Base-by-base conservation (phyloP, 345 rosid species). In the Gossypium thurberi region DNA sequence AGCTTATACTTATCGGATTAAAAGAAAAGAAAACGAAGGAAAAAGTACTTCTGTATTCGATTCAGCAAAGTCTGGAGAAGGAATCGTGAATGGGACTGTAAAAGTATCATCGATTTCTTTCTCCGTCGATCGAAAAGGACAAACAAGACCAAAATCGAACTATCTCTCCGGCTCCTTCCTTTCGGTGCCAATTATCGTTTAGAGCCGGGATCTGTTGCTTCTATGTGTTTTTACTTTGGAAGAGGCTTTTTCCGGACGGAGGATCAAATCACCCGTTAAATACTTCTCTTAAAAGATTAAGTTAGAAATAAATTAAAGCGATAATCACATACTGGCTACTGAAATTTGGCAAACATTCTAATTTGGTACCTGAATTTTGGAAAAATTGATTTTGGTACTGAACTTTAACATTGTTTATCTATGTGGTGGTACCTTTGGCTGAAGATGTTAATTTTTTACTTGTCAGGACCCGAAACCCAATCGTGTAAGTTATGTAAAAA, bases 1-100 rank as follows among this genome's bases (percentile, higher is more conserved):
- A 65, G 11, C 23, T 20, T 6, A 40, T 18, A 10, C 10, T 18
- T 18, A 43, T 18, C 10, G 21, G 57, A 17, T 21, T 6, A 7
- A 40, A 65, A 14, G 25, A 60, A 42, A 37, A 6, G 55, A 10
- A 47, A 56, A 47, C 8, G 52, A 60, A 48, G 25, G 71, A 58
- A 11, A 18, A 80, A 84, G 65, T 68, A 95, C 99, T 87, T 88
- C 15, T 89, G 91, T 50, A 87, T 82, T 26, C 97, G 91, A 80
- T 87, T 92, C 78, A 82, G 66, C 77, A 95, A 82, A 70, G 90
- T 88, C 70, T 92, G 94, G 76, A 92, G 94, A 70, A 95, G 99
- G 81, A 95, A 92, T 82, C 94, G 86, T 75, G 99, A 95, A 78
- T 90, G 96, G 40, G 98, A 81, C 76, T 92, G 93, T 77, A 94